Evolutionary conservation across 306 rosid genomes (phyloP).

Genomic region (Quercus engelmannii): DNA sequence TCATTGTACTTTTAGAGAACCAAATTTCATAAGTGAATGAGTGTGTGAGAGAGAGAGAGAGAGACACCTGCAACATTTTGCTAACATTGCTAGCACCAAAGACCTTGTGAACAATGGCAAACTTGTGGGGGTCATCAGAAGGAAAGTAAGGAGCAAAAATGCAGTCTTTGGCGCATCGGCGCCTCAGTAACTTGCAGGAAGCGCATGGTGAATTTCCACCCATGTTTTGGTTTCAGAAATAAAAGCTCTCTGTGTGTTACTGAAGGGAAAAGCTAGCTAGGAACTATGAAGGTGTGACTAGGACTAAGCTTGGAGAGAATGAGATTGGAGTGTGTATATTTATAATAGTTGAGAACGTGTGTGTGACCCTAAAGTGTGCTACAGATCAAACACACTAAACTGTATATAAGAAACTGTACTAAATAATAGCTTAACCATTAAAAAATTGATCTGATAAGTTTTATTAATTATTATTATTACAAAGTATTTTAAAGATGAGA

Average conservation of each 20-base stretch:
- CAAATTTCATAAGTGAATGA: background rate
- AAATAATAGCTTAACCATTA: background rate
- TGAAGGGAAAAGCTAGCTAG: background rate
- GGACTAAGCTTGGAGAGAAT: conserved; percentile 7
- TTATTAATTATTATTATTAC: background rate
- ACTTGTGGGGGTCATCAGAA: conserved; percentile 82
- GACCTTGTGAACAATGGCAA: conserved; percentile 89
- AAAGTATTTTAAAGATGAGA: conserved; percentile 15
- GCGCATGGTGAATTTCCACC: conserved; percentile 88
- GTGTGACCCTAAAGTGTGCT: conserved; percentile 9
- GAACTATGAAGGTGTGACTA: background rate
- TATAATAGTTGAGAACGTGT: conserved; percentile 41
- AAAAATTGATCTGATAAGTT: background rate
- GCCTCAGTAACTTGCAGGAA: conserved; percentile 86
- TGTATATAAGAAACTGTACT: conserved; percentile 7
- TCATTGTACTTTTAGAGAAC: background rate
- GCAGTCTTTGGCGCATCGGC: conserved; percentile 83
- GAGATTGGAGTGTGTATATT: conserved; percentile 19
- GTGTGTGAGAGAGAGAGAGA: background rate
- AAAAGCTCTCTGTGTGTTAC: background rate
- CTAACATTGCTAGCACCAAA: conserved; percentile 96
- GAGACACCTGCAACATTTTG: conserved; percentile 86
- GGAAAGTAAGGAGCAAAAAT: conserved; percentile 87
- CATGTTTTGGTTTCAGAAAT: conserved; percentile 18
- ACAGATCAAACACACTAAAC: background rate